These are phyloP conservation scores for Arabidopsis suecica DNA, from an alignment of 345 rosid species.

Conservation along the genomic window DNA sequence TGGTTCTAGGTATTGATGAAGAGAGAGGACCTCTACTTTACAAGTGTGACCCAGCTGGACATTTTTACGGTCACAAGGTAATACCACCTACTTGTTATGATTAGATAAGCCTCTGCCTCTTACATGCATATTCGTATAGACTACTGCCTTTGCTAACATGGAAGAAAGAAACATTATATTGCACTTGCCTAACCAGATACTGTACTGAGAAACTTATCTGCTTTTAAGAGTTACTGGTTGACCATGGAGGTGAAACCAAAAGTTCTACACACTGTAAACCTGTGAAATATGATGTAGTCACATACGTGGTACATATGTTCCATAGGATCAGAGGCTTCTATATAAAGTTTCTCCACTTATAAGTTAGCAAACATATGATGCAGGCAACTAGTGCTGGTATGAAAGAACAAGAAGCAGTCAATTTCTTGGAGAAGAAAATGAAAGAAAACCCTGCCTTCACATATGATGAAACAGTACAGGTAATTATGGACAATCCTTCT, in stretches of 20 bases:
- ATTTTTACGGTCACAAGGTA: conserved; percentile 98
- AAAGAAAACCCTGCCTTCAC: conserved; percentile 88
- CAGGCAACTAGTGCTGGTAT: conserved; percentile 99
- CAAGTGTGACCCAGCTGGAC: conserved; percentile 99
- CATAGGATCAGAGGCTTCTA: not conserved
- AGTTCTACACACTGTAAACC: not conserved
- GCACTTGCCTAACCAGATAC: not conserved
- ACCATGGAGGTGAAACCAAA: not conserved
- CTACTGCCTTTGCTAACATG: conserved; percentile 4
- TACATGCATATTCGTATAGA: not conserved
- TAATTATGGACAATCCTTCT: conserved; percentile 34
- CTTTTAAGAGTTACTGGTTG: conserved; percentile 4
- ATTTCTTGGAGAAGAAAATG: conserved; percentile 99
- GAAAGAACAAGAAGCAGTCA: conserved; percentile 98
- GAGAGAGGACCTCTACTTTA: conserved; percentile 91
- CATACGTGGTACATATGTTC: not conserved
- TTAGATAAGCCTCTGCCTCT: not conserved
- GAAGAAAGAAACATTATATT: conserved; percentile 8
- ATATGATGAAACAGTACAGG: conserved; percentile 97
- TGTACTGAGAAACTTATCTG: conserved; percentile 14
- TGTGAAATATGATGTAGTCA: not conserved
- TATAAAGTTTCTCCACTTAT: conserved; percentile 21
- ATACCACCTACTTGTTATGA: conserved; percentile 5
- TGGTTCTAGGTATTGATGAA: conserved; percentile 96
- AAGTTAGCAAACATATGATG: conserved; percentile 20